A percentile compares a stretch with the other conserved stretches of the same genome.
Conservation (phyloP, 78 protist genomes). For the Diacronema lutheri region DNA sequence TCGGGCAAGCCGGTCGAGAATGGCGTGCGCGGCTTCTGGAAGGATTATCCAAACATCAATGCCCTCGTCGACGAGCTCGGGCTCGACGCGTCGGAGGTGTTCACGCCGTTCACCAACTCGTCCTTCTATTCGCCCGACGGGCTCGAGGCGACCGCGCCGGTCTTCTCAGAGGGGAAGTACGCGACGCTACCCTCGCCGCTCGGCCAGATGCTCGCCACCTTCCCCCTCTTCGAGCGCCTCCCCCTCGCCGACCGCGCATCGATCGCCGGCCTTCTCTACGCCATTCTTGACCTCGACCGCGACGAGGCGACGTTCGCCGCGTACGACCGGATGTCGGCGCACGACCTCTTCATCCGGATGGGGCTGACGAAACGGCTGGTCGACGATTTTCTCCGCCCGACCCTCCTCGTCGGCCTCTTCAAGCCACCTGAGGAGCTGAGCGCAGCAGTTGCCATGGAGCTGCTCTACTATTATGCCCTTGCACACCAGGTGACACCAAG, state of each 20-base stretch:
- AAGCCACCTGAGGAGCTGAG: constrained; percentile 45
- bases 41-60: constrained; percentile 46
- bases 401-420: constrained; percentile 44
- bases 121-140: constrained; percentile 17
- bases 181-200: constrained; percentile 44
- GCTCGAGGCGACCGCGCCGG: constrained; percentile 47
- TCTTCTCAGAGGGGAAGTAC: neutral
- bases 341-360: constrained; percentile 33
- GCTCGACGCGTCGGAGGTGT: neutral
- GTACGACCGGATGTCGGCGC: constrained; percentile 46
- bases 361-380: constrained; percentile 15
- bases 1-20: constrained; percentile 37
- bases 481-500: too few species aligned
- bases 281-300: constrained; percentile 21
- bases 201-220: constrained; percentile 38
- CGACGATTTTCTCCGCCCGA: constrained; percentile 30
- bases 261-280: constrained; percentile 26
- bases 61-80: neutral
- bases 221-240: constrained; percentile 31
- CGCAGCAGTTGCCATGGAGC: constrained; percentile 20
- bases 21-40: constrained; percentile 36
- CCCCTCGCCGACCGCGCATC: constrained; percentile 18
- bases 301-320: constrained; percentile 27
- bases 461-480: constrained; percentile 42
- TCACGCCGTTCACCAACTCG: constrained; percentile 20